Conservation (phyloP, 1,139 yeast genomes). For the Blastobotrys persicus region DNA sequence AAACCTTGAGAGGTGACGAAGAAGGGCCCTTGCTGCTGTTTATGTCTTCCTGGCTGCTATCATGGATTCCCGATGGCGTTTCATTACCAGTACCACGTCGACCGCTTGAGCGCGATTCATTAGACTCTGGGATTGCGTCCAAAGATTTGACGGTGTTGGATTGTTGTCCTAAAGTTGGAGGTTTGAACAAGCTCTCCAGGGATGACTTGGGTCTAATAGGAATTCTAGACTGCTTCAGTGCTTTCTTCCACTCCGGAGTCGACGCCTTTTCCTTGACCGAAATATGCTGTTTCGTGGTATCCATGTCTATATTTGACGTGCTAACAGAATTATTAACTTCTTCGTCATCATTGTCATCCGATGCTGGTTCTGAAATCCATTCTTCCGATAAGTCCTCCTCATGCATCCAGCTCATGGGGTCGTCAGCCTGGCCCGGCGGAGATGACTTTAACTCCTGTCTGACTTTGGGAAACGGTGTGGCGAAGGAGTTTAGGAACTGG, state of each 20-base stretch:
- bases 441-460: background rate
- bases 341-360: constrained; percentile 12
- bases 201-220: constrained; percentile 6
- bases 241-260: constrained; percentile 21
- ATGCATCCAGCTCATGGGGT: constrained; percentile 19
- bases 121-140: constrained; percentile 14
- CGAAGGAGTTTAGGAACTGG: constrained; percentile 1
- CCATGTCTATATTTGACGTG: background rate
- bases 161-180: constrained; percentile 12
- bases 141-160: background rate
- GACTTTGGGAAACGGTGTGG: constrained; percentile 2
- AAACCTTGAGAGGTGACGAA: constrained; percentile 29
- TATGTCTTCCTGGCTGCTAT: no score
- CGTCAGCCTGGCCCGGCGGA: background rate
- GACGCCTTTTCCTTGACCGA: constrained; percentile 7
- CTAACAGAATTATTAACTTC: constrained; percentile 4
- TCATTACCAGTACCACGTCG: background rate
- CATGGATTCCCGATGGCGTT: background rate
- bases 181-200: constrained; percentile 12
- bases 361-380: constrained; percentile 8
- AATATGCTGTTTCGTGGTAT: constrained; percentile 12
- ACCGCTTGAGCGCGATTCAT: background rate
- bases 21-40: constrained; percentile 11
- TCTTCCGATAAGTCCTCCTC: constrained; percentile 11
- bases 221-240: constrained; percentile 2